These are phyloP conservation scores for Sequoiadendron giganteum DNA, from an alignment of 75 land plant species.

Conservation along the genomic window DNA sequence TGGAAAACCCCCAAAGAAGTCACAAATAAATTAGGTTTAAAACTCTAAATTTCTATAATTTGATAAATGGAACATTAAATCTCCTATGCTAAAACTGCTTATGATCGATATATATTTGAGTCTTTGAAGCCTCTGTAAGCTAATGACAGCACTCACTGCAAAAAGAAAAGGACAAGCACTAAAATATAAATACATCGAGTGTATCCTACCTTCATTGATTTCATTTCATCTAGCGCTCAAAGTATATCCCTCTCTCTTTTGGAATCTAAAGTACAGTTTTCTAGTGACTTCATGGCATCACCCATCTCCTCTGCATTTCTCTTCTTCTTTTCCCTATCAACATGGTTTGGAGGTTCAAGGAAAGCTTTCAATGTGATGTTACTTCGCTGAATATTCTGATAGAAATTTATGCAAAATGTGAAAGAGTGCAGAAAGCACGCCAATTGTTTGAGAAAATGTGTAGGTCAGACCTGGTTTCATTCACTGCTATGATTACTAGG, in stretches of 20 bases:
- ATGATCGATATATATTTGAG: neutral
- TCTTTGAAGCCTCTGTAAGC: neutral
- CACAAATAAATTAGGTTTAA: neutral
- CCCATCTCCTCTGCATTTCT: conserved; percentile 92
- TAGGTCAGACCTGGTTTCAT: too few relatives aligned
- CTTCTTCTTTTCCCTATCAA: conserved; percentile 65
- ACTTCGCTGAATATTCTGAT: too few relatives aligned
- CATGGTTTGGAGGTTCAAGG: too few relatives aligned
- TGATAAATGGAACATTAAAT: neutral
- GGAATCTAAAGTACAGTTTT: conserved; percentile 89
- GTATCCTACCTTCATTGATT: conserved; percentile 80
- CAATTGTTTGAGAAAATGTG: too few relatives aligned
- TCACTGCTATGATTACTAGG: too few relatives aligned
- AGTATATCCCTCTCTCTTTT: conserved; percentile 96
- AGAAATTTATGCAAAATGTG: too few relatives aligned
- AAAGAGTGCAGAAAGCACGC: too few relatives aligned
- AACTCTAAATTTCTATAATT: neutral
- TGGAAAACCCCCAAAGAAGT: neutral
- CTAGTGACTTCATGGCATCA: conserved; percentile 94
- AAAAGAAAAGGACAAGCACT: neutral
- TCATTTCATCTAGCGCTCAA: conserved; percentile 95
- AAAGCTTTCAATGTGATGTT: too few relatives aligned
- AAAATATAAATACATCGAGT: neutral
- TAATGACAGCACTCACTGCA: neutral
- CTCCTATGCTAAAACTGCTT: neutral